Conservation (phyloP, 345 rosid species). For the Psidium guajava region DNA sequence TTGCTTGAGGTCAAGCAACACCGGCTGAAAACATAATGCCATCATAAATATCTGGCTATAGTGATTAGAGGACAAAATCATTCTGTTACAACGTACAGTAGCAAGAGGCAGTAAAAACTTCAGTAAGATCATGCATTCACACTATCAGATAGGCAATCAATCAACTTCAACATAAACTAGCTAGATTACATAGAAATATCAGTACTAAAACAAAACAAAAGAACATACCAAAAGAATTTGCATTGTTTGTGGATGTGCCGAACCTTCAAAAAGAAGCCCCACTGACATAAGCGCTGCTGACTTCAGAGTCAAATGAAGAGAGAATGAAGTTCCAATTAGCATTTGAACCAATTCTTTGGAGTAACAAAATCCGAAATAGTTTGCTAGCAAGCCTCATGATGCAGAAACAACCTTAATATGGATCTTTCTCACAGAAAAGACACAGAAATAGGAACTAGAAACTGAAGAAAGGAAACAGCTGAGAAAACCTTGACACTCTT, state of each 20-base stretch:
- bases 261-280: constrained; percentile 93
- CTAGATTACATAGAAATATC: neutral
- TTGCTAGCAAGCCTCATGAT: neutral
- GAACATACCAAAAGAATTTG: constrained; percentile 65
- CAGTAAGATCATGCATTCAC: neutral
- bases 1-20: neutral
- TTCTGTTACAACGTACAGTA: neutral
- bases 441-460: neutral
- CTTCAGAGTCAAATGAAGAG: constrained; percentile 30
- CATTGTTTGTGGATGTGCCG: constrained; percentile 86
- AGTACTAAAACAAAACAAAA: neutral
- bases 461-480: neutral
- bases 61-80: neutral
- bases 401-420: neutral
- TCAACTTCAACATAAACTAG: neutral
- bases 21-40: neutral
- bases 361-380: neutral
- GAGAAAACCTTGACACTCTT: neutral
- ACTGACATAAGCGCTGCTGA: constrained; percentile 86
- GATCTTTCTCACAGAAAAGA: neutral
- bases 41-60: neutral
- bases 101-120: neutral
- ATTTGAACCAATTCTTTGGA: neutral
- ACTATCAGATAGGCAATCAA: neutral
- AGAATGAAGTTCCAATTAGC: neutral